A percentile compares a stretch with the other conserved stretches of the same genome.
Evolutionary conservation across 2,329 filamentous ascomycete species (phyloP).

Genomic region (Pestalotiopsis sp.): DNA sequence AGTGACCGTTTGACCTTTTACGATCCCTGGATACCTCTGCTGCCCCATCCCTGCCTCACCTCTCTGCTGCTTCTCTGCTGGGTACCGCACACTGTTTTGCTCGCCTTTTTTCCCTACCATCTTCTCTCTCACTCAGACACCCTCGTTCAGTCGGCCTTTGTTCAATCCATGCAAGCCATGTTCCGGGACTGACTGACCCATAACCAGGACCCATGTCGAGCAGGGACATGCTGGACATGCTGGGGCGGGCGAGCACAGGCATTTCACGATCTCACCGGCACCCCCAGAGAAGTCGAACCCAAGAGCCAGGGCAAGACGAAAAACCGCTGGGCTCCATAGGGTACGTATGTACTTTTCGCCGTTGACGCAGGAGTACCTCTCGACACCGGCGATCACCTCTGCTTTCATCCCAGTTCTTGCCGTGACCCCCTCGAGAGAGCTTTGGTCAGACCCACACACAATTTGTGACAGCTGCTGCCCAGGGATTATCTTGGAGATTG

Average conservation of each 20-base stretch:
- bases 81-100: not conserved
- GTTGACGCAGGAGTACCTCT: slow-evolving; percentile 35
- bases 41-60: slow-evolving; percentile 25
- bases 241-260: slow-evolving; percentile 26
- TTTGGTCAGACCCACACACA: slow-evolving; percentile 49
- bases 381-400: slow-evolving; percentile 37
- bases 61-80: slow-evolving; percentile 23
- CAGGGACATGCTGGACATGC: slow-evolving; percentile 27
- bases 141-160: slow-evolving; percentile 27
- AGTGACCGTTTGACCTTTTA: slow-evolving; percentile 40
- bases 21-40: slow-evolving; percentile 32
- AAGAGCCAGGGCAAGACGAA: slow-evolving; percentile 13
- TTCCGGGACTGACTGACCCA: slow-evolving; percentile 14
- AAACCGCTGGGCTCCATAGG: slow-evolving; percentile 36
- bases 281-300: slow-evolving; percentile 38
- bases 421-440: slow-evolving; percentile 26
- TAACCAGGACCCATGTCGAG: slow-evolving; percentile 20
- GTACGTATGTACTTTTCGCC: slow-evolving; percentile 14
- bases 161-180: slow-evolving; percentile 18
- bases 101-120: not conserved
- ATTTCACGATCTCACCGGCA: slow-evolving; percentile 33
- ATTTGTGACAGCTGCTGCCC: slow-evolving; percentile 57
- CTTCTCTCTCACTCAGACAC: slow-evolving; percentile 31
- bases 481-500: slow-evolving; percentile 53
- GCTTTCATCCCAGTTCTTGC: slow-evolving; percentile 43